Percentiles rank a stretch among this genome's conserved stretches.
Conservation (phyloP, 2,329 filamentous ascomycete species). For the Fusarium pseudograminearum region DNA sequence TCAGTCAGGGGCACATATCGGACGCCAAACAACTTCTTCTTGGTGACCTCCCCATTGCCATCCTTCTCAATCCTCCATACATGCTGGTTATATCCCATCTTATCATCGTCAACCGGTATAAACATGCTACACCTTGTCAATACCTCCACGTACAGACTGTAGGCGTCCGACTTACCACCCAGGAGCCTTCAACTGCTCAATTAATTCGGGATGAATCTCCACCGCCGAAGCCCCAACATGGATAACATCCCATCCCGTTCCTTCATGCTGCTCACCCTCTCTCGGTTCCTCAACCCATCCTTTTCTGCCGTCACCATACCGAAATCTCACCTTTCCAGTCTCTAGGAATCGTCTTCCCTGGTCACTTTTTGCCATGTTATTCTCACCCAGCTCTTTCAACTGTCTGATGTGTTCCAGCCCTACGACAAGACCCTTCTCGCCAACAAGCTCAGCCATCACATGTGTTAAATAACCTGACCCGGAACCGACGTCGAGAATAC, state of each 20-base stretch:
- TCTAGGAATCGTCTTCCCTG: constrained; percentile 71
- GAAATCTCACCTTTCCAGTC: constrained; percentile 75
- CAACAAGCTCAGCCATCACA: constrained; percentile 83
- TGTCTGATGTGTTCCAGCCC: constrained; percentile 80
- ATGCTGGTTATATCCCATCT: constrained; percentile 65
- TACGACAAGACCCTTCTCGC: constrained; percentile 65
- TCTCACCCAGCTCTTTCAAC: constrained; percentile 70
- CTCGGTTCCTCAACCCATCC: constrained; percentile 65
- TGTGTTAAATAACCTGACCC: constrained; percentile 89
- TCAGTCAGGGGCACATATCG: constrained; percentile 83
- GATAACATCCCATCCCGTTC: constrained; percentile 85
- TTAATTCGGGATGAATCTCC: constrained; percentile 76
- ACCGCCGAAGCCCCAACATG: constrained; percentile 91
- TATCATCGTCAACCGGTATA: constrained; percentile 76
- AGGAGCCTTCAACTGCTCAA: constrained; percentile 82
- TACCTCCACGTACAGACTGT: background rate
- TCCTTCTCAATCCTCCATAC: constrained; percentile 83
- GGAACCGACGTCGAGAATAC: constrained; percentile 79
- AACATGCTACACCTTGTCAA: constrained; percentile 68
- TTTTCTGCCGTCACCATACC: constrained; percentile 78
- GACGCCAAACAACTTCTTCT: constrained; percentile 75
- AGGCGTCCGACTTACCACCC: constrained; percentile 66
- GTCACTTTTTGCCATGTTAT: constrained; percentile 74
- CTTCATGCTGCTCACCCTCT: constrained; percentile 61
- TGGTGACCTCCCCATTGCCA: constrained; percentile 69